phyloP scores from a whole-genome alignment of 2,329 filamentous ascomycete genomes.

The Fusarium sp. region DNA sequence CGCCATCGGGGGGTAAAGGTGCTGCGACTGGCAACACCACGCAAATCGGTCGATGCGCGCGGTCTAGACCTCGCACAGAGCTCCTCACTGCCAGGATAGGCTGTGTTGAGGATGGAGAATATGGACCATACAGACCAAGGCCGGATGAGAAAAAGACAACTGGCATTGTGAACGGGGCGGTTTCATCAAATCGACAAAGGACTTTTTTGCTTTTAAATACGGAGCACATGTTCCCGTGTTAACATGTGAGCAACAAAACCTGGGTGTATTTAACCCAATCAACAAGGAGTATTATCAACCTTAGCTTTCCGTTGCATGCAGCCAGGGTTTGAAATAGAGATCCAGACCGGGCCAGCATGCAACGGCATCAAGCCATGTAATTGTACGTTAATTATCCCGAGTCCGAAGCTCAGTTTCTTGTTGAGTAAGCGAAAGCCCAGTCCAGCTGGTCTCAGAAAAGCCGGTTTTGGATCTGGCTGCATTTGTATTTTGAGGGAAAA shows the following conservation, averaged over 20 bases:
- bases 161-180: not conserved
- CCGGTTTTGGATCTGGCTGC: slow-evolving; percentile 35
- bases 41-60: not conserved
- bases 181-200: slow-evolving; percentile 19
- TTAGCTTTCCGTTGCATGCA: slow-evolving; percentile 35
- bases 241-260: slow-evolving; percentile 16
- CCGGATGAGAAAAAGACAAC: slow-evolving; percentile 6
- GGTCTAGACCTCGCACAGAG: slow-evolving; percentile 34
- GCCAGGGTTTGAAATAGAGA: slow-evolving; percentile 38
- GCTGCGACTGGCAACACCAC: slow-evolving; percentile 10
- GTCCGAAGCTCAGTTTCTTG: not conserved
- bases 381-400: slow-evolving; percentile 2
- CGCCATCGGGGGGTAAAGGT: slow-evolving; percentile 14
- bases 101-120: slow-evolving; percentile 15
- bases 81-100: slow-evolving; percentile 16
- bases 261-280: slow-evolving; percentile 16
- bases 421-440: slow-evolving; percentile 19
- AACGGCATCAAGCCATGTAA: slow-evolving; percentile 28
- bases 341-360: slow-evolving; percentile 33
- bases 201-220: slow-evolving; percentile 14
- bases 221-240: slow-evolving; percentile 20
- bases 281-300: slow-evolving; percentile 15
- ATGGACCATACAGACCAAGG: slow-evolving; percentile 20
- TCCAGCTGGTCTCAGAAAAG: slow-evolving; percentile 25
- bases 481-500: slow-evolving; percentile 13